Conservation (phyloP, 2,329 filamentous ascomycete genomes). For the Cytospora chrysosperma region DNA sequence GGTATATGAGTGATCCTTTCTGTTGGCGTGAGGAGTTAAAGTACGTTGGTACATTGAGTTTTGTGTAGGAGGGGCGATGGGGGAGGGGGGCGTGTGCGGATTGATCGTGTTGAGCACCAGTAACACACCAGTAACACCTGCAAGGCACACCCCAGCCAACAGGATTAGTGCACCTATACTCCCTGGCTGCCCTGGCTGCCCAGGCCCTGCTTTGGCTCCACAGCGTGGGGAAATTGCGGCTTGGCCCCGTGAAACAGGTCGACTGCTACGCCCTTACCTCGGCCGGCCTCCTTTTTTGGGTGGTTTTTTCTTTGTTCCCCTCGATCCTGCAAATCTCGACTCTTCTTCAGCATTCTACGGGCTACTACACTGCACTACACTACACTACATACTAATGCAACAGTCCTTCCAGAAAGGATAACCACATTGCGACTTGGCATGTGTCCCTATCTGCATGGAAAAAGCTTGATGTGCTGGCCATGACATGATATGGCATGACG, state of each 20-base stretch:
- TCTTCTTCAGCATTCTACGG: neutral
- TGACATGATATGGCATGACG: neutral
- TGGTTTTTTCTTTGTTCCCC: conserved; percentile 8
- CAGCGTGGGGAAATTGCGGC: conserved; percentile 5
- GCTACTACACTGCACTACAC: too few species aligned
- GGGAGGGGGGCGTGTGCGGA: neutral
- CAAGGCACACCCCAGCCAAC: too few species aligned
- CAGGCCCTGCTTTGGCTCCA: neutral
- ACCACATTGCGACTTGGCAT: neutral
- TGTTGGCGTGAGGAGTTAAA: too few species aligned
- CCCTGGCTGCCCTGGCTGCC: too few species aligned
- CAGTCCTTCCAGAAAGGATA: neutral
- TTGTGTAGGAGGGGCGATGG: too few species aligned
- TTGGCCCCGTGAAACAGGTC: conserved; percentile 21
- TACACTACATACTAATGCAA: too few species aligned
- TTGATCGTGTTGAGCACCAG: too few species aligned
- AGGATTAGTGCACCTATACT: too few species aligned
- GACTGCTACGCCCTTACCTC: neutral
- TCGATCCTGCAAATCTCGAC: conserved; percentile 18
- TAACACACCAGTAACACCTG: too few species aligned
- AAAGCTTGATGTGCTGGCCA: too few species aligned
- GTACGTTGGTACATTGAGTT: too few species aligned
- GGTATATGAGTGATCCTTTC: neutral
- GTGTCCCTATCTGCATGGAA: neutral
- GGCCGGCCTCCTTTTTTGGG: conserved; percentile 9